Base-by-base conservation (phyloP, 805 yeast species). In the Yamadazyma scolyti region DNA sequence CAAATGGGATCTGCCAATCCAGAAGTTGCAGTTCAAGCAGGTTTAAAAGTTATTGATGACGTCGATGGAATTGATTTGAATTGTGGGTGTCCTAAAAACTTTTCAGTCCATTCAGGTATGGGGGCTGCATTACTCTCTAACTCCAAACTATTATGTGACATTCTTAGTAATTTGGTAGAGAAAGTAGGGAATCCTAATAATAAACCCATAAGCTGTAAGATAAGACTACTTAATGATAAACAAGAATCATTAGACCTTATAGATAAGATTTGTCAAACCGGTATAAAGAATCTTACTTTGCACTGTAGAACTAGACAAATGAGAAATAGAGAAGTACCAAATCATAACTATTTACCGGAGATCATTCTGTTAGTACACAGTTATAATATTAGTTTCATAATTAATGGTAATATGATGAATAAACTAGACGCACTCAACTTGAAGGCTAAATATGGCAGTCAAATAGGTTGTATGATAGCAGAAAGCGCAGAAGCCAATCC, bases 51-150 rank as follows among this genome's bases (percentile, higher is more conserved):
- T 3, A 86, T 89, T 6, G 50, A 67, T 1, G 97, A 93, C 55
- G 97, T 93, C 3, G 88, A 77, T 41, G 97, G 95, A 6, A 82
- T 93, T 4, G 98, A 93, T 53, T 71, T 93, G 36, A 93, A 93
- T 55, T 87, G 96, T 17, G 98, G 98, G 4, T 93, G 98, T 59
- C 98, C 98, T 3, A 93, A 90, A 54, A 97, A 88, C 44, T 93
- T 93, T 49, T 83, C 95, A 1, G 71, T 88, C 3, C 98, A 93
- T 56, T 71, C 94, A 0, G 98, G 98, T 1, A 93, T 93, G 97
- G 98, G 98, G 4, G 96, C 97, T 2, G 97, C 96, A 1, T 64
- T 93, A 27, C 64, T 93, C 33, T 65, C 70, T 19, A 85, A 89
- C 0, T 97, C 97, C 0, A 96, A 85, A 26, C 60, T 75, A 22